Percentiles rank a stretch among this genome's conserved stretches.
phyloP scores from a whole-genome alignment of 805 yeast genomes.

The Ascoidea tarda region DNA sequence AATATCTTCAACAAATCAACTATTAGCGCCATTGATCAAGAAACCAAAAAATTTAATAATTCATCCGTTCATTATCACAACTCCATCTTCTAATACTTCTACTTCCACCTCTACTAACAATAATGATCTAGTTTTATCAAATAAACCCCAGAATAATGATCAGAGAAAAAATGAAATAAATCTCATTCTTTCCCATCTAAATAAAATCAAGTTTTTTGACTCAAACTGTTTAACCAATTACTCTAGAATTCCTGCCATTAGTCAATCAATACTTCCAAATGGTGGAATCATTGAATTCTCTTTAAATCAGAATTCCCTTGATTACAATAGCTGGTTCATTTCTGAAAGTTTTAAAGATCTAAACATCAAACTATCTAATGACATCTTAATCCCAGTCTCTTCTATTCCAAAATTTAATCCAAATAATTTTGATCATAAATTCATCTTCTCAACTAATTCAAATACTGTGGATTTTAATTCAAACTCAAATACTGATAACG shows the following conservation, averaged over 20 bases:
- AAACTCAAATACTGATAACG: neutral
- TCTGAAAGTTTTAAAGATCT: constrained; percentile 21
- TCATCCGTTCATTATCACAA: constrained; percentile 39
- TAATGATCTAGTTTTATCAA: constrained; percentile 13
- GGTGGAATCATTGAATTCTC: constrained; percentile 50
- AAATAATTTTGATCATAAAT: constrained; percentile 3
- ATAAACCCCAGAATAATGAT: constrained; percentile 8
- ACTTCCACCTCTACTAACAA: constrained; percentile 21
- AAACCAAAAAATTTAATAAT: constrained; percentile 28
- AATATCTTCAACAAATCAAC: constrained; percentile 12
- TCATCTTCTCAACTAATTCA: neutral
- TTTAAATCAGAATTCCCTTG: constrained; percentile 6
- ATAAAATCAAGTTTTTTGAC: constrained; percentile 6
- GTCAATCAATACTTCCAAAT: constrained; percentile 27
- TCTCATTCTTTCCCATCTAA: neutral
- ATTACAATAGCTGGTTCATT: constrained; percentile 30
- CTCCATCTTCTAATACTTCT: constrained; percentile 18
- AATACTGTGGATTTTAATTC: neutral
- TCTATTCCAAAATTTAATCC: constrained; percentile 2
- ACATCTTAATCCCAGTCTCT: constrained; percentile 29
- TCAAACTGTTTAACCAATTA: constrained; percentile 32
- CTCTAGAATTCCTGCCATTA: constrained; percentile 35
- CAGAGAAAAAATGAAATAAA: constrained; percentile 5
- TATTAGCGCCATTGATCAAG: constrained; percentile 10
- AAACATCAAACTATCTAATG: constrained; percentile 35